These are phyloP conservation scores for Erodium maritimum DNA, from an alignment of 345 rosid genomes.

Conservation along the genomic window DNA sequence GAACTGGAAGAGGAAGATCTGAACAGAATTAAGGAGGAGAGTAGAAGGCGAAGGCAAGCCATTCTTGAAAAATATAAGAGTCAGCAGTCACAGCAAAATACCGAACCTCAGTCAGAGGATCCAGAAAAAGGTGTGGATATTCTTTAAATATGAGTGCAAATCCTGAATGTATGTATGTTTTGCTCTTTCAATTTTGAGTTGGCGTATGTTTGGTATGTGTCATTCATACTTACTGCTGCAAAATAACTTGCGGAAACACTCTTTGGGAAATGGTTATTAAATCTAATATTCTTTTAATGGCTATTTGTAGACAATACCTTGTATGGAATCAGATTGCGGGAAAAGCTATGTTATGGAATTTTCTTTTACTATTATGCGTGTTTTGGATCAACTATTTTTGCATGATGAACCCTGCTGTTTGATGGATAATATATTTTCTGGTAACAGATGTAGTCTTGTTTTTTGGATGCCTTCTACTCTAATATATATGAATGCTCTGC, in stretches of 20 bases:
- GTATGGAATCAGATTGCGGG: too few relatives aligned
- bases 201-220: too few relatives aligned
- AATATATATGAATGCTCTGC: too few relatives aligned
- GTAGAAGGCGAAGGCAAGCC: constrained; percentile 75
- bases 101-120: constrained; percentile 19
- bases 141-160: too few relatives aligned
- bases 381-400: too few relatives aligned
- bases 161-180: neutral
- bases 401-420: neutral
- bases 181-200: neutral
- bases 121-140: constrained; percentile 29
- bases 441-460: neutral
- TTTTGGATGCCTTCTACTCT: too few relatives aligned
- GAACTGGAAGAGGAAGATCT: constrained; percentile 82
- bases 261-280: too few relatives aligned
- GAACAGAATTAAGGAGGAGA: constrained; percentile 79
- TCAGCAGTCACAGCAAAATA: constrained; percentile 38
- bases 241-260: neutral
- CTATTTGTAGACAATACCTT: neutral
- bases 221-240: neutral
- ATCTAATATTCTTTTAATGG: too few relatives aligned
- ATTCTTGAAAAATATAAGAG: constrained; percentile 64
- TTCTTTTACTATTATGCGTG: too few relatives aligned
- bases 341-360: too few relatives aligned
- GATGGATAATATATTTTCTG: neutral